These are phyloP conservation scores for Sporormia fimetaria DNA, from an alignment of 495 filamentous ascomycete species.

Conservation along the genomic window DNA sequence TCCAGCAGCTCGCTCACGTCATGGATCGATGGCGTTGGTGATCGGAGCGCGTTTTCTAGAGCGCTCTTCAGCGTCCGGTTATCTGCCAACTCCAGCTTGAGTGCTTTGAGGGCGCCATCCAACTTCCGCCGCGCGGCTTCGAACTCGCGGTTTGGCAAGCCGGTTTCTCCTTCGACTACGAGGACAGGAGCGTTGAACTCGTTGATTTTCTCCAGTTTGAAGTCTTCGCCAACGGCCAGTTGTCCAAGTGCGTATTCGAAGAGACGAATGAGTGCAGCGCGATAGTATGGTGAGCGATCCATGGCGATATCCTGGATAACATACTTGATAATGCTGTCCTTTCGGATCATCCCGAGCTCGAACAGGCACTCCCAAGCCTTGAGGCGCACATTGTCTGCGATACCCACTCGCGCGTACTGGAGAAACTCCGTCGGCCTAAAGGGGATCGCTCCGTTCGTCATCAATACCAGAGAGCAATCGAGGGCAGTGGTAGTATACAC, in stretches of 20 bases:
- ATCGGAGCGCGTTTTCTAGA: slow-evolving; percentile 68
- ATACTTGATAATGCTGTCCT: slow-evolving; percentile 51
- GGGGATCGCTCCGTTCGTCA: slow-evolving; percentile 57
- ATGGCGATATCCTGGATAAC: slow-evolving; percentile 60
- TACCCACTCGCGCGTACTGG: slow-evolving; percentile 67
- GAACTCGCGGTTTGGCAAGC: slow-evolving; percentile 53
- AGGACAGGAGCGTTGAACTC: slow-evolving; percentile 45
- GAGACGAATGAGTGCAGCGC: slow-evolving; percentile 52
- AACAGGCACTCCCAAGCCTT: slow-evolving; percentile 73
- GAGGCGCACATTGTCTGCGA: slow-evolving; percentile 66
- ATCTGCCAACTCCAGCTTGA: slow-evolving; percentile 57
- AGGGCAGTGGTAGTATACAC: slow-evolving; percentile 74
- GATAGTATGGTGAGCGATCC: slow-evolving; percentile 72
- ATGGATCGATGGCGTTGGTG: slow-evolving; percentile 48
- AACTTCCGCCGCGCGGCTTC: slow-evolving; percentile 65
- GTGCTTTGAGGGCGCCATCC: slow-evolving; percentile 57
- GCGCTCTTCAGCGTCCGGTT: slow-evolving; percentile 52
- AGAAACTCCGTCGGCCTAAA: slow-evolving; percentile 56
- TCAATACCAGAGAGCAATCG: slow-evolving; percentile 60
- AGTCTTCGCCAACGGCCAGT: slow-evolving; percentile 62
- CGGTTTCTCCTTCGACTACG: slow-evolving; percentile 63
- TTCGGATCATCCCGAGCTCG: slow-evolving; percentile 60
- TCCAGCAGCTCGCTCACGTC: slow-evolving; percentile 71
- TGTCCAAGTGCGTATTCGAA: slow-evolving; percentile 64
- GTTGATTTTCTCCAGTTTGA: slow-evolving; percentile 23